Base-by-base conservation (phyloP, 2,329 filamentous ascomycete genomes). In the Ramichloridium luteum region DNA sequence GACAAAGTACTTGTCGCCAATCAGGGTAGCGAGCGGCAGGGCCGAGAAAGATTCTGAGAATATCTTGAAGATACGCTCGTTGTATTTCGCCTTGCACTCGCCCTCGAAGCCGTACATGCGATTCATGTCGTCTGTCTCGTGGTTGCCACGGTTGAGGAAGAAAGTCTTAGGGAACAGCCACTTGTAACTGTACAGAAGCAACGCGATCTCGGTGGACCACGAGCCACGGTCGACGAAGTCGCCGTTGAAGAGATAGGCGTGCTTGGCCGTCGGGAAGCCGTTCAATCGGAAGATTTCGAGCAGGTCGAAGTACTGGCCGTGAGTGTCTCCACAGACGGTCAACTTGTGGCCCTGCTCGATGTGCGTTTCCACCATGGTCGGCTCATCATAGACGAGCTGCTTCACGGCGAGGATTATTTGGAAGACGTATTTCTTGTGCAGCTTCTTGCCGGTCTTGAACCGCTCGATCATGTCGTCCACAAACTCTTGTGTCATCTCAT, bases 31-130 rank as follows among this genome's bases (percentile, higher is more conserved):
- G 33, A 98, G 62, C 0, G 90, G 85, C 40, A 98, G 64, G 12
- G 88, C 86, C 6, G 86, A 94, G 68, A 98, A 98, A 40, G 85
- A 92, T 58, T 98, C 90, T 0, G 88, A 96, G 65, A 98, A 98
- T 27, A 96, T 68, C 62, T 93, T 96, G 72, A 96, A 98, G 16
- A 84, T 74, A 27, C 82, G 78, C 60, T 93, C 90, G 56, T 83
- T 94, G 61, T 98, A 98, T 63, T 98, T 98, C 47, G 84, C 83
- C 59, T 88, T 90, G 67, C 90, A 96, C 58, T 98, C 90, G 53
- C 90, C 90, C 59, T 98, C 90, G 50, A 98, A 98, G 12, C 90
- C 90, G 55, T 98, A 98, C 32, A 90, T 86, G 45, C 84, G 77
- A 67, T 98, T 98, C 90, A 98, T 98, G 59, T 74, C 26, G 75